A percentile compares a stretch with the other conserved stretches of the same genome.
Conservation (phyloP, 176 grass and related monocot species). For the Oryza punctata region DNA sequence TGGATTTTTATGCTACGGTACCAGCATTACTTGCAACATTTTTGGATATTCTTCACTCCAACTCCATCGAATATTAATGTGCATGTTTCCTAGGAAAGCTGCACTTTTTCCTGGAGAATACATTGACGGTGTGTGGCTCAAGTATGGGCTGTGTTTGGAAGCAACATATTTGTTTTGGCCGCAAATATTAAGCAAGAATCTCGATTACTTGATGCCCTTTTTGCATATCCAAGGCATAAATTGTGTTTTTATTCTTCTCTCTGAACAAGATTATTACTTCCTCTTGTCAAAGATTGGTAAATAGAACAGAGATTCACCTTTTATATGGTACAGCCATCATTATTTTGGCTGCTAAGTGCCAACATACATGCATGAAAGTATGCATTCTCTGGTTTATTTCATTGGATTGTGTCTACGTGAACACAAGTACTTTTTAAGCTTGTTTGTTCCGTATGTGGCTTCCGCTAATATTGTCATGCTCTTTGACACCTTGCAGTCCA, state of each 20-base stretch:
- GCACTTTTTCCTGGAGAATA: constrained; percentile 17
- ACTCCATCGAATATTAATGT: constrained; percentile 46
- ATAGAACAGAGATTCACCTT: neutral
- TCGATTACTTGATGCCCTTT: constrained; percentile 21
- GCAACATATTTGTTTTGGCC: neutral
- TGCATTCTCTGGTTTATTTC: constrained; percentile 21
- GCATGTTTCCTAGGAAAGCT: constrained; percentile 26
- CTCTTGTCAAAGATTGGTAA: constrained; percentile 27
- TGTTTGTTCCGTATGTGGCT: constrained; percentile 9
- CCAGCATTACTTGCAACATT: constrained; percentile 30
- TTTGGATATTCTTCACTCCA: constrained; percentile 44
- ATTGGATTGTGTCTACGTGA: neutral
- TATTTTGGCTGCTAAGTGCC: neutral
- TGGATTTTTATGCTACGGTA: constrained; percentile 34
- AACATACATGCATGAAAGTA: neutral
- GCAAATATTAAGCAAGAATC: constrained; percentile 1
- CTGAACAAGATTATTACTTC: constrained; percentile 30
- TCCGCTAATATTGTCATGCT: constrained; percentile 21
- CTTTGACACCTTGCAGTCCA: constrained; percentile 65
- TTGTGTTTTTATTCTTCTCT: constrained; percentile 33
- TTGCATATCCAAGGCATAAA: constrained; percentile 6
- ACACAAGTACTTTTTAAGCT: neutral
- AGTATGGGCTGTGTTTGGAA: neutral
- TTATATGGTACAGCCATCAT: neutral
- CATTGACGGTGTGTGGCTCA: neutral